Percentiles rank a stretch among this genome's conserved stretches.
Conservation (phyloP, 257 asterid species). For the Scutellaria baicalensis region DNA sequence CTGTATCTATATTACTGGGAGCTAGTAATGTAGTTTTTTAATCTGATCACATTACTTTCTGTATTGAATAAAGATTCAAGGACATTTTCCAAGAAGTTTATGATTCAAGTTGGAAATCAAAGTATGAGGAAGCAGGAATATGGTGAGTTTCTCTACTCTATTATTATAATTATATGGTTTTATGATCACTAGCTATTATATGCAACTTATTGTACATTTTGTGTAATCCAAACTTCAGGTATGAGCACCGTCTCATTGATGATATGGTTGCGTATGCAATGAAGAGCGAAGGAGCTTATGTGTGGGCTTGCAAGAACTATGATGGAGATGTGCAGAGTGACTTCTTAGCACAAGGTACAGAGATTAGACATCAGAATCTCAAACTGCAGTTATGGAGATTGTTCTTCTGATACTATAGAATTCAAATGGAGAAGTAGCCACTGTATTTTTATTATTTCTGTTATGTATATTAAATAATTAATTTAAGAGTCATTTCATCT, state of each 20-base stretch:
- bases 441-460: not conserved
- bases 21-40: not conserved
- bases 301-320: constrained; percentile 99
- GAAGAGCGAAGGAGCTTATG: constrained; percentile 98
- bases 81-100: constrained; percentile 96
- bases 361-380: not conserved
- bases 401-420: not conserved
- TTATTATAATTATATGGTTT: not conserved
- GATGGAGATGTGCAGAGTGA: constrained; percentile 99
- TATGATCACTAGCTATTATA: not conserved
- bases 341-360: constrained; percentile 91
- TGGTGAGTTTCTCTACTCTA: constrained; percentile 44
- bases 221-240: constrained; percentile 38
- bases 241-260: constrained; percentile 97
- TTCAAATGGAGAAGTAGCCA: not conserved
- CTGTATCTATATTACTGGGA: not conserved
- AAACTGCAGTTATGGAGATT: not conserved
- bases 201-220: not conserved
- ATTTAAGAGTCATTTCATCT: not conserved
- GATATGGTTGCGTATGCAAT: constrained; percentile 99
- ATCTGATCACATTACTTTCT: not conserved
- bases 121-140: constrained; percentile 83
- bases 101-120: constrained; percentile 76
- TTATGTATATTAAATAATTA: not conserved
- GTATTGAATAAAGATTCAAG: constrained; percentile 63